Evolutionary conservation across 257 asterid genomes (phyloP), one percentile per base, ranked within the genome.

Genomic region (Ophiorrhiza pumila): DNA sequence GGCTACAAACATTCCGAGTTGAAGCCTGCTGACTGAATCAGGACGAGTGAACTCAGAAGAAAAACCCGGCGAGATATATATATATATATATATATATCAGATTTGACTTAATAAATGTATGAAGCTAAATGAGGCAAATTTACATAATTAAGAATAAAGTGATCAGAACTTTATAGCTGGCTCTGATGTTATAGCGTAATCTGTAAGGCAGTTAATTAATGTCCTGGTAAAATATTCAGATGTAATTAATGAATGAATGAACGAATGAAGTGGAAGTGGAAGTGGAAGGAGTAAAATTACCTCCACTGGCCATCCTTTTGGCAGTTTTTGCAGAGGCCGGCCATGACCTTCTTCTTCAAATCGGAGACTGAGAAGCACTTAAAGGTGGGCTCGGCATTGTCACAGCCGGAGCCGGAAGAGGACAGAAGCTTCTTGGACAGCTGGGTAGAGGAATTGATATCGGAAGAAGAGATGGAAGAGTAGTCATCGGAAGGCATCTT

Each of bases 291-390:
- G 43, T 2, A 10, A 76, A 78, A 63, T 82, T 81, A 93, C 98
- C 98, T 91, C 98, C 98, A 93, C 64, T 85, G 96, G 45, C 89
- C 94, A 74, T 93, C 91, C 42, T 80, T 87, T n/a, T 91, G 88
- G 59, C 81, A 87, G 76, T 82, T 89, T 79, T 79, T 93, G 78
- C 79, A 78, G 37, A 93, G 79, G 3, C 96, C 93, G 42, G 94
- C 87, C 85, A 89, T 74, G 60, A 91, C 91, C 68, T 85, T 93
- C 88, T 80, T 91, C 84, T 89, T 93, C 94, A 93, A 86, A 78
- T 93, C 96, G 10, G 92, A 84, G 3, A 91, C 90, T 15, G 96
- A 91, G 41, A 93, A 93, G 73, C 98, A 93, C 78, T 81, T 89
- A 79, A 93, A 84, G 43, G 83, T 82, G 35, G 92, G 83, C 74